Evolutionary conservation across 2,329 filamentous ascomycete genomes (phyloP), one percentile per base, ranked within the genome.

Genomic region (Epichloe brachyelytri): DNA sequence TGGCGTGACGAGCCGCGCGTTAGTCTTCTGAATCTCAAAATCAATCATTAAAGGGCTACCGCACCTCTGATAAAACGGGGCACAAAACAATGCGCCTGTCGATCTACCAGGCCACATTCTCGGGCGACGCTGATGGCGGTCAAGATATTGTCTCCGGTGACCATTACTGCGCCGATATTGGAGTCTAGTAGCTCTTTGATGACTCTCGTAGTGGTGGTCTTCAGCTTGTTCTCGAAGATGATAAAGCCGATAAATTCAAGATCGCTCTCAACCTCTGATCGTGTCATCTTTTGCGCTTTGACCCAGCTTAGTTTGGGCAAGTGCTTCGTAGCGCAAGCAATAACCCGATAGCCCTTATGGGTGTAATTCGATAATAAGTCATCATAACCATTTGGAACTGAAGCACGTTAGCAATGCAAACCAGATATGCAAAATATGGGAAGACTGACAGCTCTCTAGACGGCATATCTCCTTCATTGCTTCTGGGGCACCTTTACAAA

Each of bases 211-310:
- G 91, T 96, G 19, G 80, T 89, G 1, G 87, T 83, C 66, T 98
- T 98, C 54, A 98, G 72, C 69, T 98, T 98, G 71, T 98, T 98
- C 69, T 98, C 93, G 60, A 98, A 98, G 50, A 98, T 85, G 62
- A 98, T 97, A 69, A 98, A 98, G 5, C 93, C 93, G 37, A 90
- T 78, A 62, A 98, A 97, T 44, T 91, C 82, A 11, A 98, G 77
- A 34, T 82, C 76, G 3, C 80, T 85, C 66, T 98, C 93, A 8
- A 86, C 90, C 49, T 96, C 86, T 39, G 82, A 72, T 33, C 93
- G 84, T 58, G 82, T 86, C 84, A 97, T 90, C 70, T 95, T 95
- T 62, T 97, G 89, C 6, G 90, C 83, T 64, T 94, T 95, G 50
- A 95, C 81, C 90, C 89, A 96, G 60, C 85, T 94, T 34, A 97